Evolutionary conservation across 768 basidiomycete genomes (phyloP).

Genomic region (Dioszegia hungarica): DNA sequence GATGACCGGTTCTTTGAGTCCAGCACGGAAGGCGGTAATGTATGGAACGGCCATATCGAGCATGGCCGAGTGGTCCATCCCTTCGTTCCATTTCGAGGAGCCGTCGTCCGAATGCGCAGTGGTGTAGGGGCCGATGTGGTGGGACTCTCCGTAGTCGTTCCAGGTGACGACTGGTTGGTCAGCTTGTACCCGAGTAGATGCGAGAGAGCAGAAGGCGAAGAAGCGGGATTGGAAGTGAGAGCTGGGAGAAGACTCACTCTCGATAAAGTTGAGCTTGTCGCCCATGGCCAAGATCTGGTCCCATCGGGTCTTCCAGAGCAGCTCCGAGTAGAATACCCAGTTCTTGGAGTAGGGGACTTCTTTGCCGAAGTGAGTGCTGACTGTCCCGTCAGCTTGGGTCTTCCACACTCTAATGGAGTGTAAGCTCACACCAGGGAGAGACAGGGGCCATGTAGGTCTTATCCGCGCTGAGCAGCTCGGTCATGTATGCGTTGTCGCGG

Average conservation of each 20-base stretch:
- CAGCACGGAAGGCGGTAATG: conserved; percentile 47
- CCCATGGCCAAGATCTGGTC: conserved; percentile 38
- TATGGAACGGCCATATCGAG: conserved; percentile 46
- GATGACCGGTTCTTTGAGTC: conserved; percentile 25
- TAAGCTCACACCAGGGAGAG: conserved; percentile 30
- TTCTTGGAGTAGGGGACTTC: conserved; percentile 47
- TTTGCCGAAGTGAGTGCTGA: conserved; percentile 45
- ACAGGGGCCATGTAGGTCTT: conserved; percentile 44
- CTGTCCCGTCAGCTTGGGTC: conserved; percentile 5
- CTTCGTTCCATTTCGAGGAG: conserved; percentile 40
- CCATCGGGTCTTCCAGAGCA: conserved; percentile 45
- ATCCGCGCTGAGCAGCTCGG: conserved; percentile 3
- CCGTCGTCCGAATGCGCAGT: conserved; percentile 46
- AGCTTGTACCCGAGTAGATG: neutral
- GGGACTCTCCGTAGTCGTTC: conserved; percentile 46
- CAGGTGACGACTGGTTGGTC: conserved; percentile 26
- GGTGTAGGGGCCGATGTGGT: conserved; percentile 44
- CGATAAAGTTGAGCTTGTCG: conserved; percentile 34
- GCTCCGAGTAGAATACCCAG: conserved; percentile 47
- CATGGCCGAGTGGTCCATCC: conserved; percentile 44
- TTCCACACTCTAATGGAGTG: neutral
- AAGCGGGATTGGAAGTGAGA: neutral
- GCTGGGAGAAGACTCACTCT: conserved; percentile 19
- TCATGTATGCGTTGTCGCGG: conserved; percentile 31
- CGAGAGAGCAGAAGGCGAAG: neutral